Evolutionary conservation across 345 rosid genomes (phyloP).

Genomic region (Pistacia vera): DNA sequence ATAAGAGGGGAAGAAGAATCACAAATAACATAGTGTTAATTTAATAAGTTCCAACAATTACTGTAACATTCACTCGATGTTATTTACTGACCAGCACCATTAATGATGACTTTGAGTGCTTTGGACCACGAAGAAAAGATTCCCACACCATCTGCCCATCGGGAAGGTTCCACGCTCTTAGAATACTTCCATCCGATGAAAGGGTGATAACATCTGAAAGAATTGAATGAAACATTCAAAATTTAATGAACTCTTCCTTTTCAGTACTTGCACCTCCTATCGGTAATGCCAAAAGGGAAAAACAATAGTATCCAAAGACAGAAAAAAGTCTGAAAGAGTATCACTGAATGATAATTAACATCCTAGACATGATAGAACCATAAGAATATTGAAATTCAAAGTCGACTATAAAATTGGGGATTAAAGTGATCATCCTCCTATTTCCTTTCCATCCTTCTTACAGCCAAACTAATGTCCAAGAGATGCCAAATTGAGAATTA

Average conservation of each 20-base stretch:
- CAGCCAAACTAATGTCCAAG: neutral
- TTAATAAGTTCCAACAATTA: neutral
- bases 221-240: constrained; percentile 16
- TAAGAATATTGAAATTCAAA: neutral
- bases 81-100: constrained; percentile 61
- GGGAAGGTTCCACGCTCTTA: constrained; percentile 99
- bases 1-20: neutral
- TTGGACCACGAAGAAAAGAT: constrained; percentile 59
- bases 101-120: constrained; percentile 62
- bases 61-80: neutral
- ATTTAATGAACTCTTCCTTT: neutral
- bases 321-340: neutral
- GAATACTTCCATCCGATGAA: constrained; percentile 72
- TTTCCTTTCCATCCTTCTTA: neutral
- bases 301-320: neutral
- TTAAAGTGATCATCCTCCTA: no score
- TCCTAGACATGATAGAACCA: neutral
- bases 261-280: neutral
- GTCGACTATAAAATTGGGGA: neutral
- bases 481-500: neutral
- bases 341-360: neutral
- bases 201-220: constrained; percentile 81
- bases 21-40: neutral
- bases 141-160: constrained; percentile 99
- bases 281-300: neutral